A percentile compares a stretch with the other conserved stretches of the same genome.
Conservation (phyloP, 2,329 filamentous ascomycete species). For the Neofusicoccum parvum region DNA sequence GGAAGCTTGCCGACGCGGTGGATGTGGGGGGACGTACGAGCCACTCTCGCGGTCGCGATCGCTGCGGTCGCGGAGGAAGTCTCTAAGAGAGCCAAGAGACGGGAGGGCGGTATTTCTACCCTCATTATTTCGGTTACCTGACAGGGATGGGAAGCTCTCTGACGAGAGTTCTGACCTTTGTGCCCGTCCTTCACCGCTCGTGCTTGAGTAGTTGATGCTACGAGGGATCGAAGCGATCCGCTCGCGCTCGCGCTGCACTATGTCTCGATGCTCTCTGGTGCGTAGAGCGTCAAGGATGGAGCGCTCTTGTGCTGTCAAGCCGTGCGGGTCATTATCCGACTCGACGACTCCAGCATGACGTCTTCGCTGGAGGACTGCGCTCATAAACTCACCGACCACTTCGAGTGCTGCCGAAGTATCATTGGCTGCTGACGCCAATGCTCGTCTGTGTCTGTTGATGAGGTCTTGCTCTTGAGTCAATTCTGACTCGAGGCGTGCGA, state of each 20-base stretch:
- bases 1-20: constrained; percentile 44
- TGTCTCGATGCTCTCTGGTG: constrained; percentile 45
- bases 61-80: constrained; percentile 22
- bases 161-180: not conserved
- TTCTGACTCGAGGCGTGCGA: constrained; percentile 32
- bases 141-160: constrained; percentile 17
- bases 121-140: not conserved
- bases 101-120: constrained; percentile 15
- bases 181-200: not conserved
- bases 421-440: constrained; percentile 34
- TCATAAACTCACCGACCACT: constrained; percentile 15
- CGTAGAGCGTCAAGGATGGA: constrained; percentile 50
- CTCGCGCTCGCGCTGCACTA: constrained; percentile 36
- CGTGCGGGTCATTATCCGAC: constrained; percentile 48
- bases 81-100: constrained; percentile 23
- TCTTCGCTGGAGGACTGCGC: constrained; percentile 25
- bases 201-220: constrained; percentile 45
- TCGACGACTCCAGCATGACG: constrained; percentile 40
- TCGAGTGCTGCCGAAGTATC: constrained; percentile 18
- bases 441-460: constrained; percentile 46
- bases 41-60: constrained; percentile 15
- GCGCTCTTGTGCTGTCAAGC: constrained; percentile 49
- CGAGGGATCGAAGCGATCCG: constrained; percentile 37
- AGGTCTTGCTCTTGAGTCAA: constrained; percentile 49
- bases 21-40: constrained; percentile 19